Percentiles rank a stretch among this genome's conserved stretches.
phyloP scores from a whole-genome alignment of 1,284 basidiomycete species.

The Coriolopsis trogii region DNA sequence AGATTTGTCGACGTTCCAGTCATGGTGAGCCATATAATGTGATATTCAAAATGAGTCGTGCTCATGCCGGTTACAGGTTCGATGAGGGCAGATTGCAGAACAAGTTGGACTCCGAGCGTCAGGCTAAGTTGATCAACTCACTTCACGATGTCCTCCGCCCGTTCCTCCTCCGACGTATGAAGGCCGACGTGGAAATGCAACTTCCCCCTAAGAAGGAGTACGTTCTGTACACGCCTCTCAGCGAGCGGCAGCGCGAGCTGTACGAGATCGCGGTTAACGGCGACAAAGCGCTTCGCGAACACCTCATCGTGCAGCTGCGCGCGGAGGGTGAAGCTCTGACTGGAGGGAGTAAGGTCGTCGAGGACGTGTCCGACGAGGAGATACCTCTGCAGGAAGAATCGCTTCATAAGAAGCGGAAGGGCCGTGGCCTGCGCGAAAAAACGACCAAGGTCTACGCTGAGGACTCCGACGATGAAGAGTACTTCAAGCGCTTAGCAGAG shows the following conservation, averaged over 20 bases:
- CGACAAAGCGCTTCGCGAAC: constrained; percentile 53
- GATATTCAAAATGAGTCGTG: neutral
- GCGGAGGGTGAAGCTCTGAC: constrained; percentile 27
- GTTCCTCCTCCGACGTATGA: constrained; percentile 91
- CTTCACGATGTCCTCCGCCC: constrained; percentile 94
- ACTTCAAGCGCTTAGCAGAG: constrained; percentile 66
- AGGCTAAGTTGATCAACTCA: constrained; percentile 72
- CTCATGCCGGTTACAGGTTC: constrained; percentile 53
- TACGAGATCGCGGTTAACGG: constrained; percentile 82
- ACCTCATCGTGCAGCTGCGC: constrained; percentile 49
- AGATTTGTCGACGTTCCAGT: constrained; percentile 88
- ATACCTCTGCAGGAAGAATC: constrained; percentile 34
- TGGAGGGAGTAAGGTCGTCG: constrained; percentile 32
- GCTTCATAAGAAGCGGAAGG: constrained; percentile 36
- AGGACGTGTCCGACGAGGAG: constrained; percentile 33
- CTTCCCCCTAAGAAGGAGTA: constrained; percentile 96
- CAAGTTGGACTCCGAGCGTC: constrained; percentile 61
- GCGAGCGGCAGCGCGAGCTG: constrained; percentile 77
- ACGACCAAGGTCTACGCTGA: constrained; percentile 45
- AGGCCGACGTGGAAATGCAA: constrained; percentile 86
- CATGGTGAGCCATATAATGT: constrained; percentile 67
- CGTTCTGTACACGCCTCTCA: constrained; percentile 90
- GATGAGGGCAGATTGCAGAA: constrained; percentile 67
- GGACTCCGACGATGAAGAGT: constrained; percentile 70
- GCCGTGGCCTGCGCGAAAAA: constrained; percentile 21